Evolutionary conservation across 2,329 filamentous ascomycete genomes (phyloP), one percentile per base, ranked within the genome.

Genomic region (Penicillium oxalicum): DNA sequence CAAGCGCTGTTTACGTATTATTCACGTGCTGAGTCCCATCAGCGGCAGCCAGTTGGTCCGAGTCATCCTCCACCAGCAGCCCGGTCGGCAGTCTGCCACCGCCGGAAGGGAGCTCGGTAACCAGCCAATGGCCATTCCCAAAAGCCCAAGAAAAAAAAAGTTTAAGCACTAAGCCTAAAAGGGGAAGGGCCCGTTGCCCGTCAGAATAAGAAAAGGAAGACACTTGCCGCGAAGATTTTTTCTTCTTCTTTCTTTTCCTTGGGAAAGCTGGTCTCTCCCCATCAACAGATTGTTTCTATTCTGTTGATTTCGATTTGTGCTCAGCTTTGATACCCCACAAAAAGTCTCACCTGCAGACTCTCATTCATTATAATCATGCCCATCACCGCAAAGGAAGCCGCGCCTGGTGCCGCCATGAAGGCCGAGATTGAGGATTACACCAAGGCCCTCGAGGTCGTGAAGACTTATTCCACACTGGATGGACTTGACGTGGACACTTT

Each of bases 401-500:
- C 71, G 56, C 74, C 76, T 63, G 73, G 74, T 57, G 67, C 77
- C 35, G 65, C 68, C 50, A 69, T 68, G 58, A 68, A 71, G 54
- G 72, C 75, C 60, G 74, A 83, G 70, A 76, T 85, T 67, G 76
- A 89, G 61, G 87, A 94, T 77, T 79, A 79, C 77, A 76, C 78
- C 67, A 85, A 78, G 66, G 93, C 91, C 56, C 74, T 91, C 56
- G 85, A 94, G 66, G 74, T 91, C 59, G 80, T 97, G 70, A 80
- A 87, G 70, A 73, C 91, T 66, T 96, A 95, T 72, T 69, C 84
- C 58, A 78, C 79, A 69, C 79, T 76, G 61, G 93, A 98, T 82
- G 93, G 93, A 51, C 85, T 98, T 62, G 83, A 89, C 68, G 82
- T 94, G 64, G 78, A 89, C 66, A 84, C 89, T 57, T 80, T 98